phyloP scores from a whole-genome alignment of 805 yeast species.

The Wilhelminamyces savonicus region DNA sequence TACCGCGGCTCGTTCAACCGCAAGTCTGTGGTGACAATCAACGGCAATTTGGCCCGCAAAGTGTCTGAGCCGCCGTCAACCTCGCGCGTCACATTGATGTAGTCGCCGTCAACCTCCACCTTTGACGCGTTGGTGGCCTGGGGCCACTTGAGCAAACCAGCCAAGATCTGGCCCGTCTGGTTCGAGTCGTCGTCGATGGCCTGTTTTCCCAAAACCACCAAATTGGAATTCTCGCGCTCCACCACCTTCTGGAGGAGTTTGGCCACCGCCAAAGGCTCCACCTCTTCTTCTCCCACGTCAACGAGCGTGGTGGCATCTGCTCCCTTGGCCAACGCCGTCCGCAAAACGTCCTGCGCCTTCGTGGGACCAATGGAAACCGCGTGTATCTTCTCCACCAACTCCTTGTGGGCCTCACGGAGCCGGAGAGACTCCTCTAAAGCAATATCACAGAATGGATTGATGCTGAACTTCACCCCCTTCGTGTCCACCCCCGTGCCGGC shows the following conservation, averaged over 20 bases:
- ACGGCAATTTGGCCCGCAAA: slow-evolving; percentile 69
- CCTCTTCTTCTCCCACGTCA: slow-evolving; percentile 63
- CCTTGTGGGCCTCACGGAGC: slow-evolving; percentile 61
- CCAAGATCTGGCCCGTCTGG: slow-evolving; percentile 95
- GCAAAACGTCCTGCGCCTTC: slow-evolving; percentile 80
- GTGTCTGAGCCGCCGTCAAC: slow-evolving; percentile 94
- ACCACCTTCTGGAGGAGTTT: slow-evolving; percentile 73
- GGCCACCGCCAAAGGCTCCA: slow-evolving; percentile 88
- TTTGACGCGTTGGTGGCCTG: slow-evolving; percentile 94
- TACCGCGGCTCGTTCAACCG: slow-evolving; percentile 93
- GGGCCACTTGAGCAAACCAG: slow-evolving; percentile 91
- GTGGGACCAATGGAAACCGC: slow-evolving; percentile 88
- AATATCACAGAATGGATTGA: slow-evolving; percentile 97
- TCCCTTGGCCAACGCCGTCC: slow-evolving; percentile 93
- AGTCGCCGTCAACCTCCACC: slow-evolving; percentile 55
- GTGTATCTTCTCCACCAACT: slow-evolving; percentile 71
- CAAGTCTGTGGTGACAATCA: slow-evolving; percentile 86
- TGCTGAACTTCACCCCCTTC: slow-evolving; percentile 83
- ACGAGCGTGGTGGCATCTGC: slow-evolving; percentile 80
- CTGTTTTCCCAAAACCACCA: slow-evolving; percentile 90
- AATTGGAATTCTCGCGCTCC: slow-evolving; percentile 62
- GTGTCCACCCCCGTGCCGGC: slow-evolving; percentile 80
- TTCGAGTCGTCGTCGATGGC: slow-evolving; percentile 93
- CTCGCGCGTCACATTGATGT: slow-evolving; percentile 77
- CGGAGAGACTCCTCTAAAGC: slow-evolving; percentile 93